Evolutionary conservation across 352 stramenopile genomes (phyloP), one percentile per base, ranked within the genome.

Genomic region (Phytopythium montanum): DNA sequence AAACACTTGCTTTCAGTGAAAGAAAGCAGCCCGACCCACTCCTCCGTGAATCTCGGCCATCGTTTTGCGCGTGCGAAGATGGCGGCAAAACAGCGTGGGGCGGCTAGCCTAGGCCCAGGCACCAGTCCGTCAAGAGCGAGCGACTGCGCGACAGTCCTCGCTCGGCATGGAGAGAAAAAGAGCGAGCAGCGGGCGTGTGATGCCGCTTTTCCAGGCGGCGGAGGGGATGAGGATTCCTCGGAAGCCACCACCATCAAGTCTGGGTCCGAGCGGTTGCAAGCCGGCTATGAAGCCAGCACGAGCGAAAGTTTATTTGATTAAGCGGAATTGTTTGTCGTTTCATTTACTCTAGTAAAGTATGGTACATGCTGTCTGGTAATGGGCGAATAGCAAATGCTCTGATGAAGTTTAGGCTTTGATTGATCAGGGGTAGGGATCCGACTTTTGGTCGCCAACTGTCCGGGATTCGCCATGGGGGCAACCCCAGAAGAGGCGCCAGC

Each of bases 341-440:
- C 10, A 41, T n/a, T n/a, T n/a, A n/a, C n/a, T n/a, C n/a, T n/a
- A n/a, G n/a, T n/a, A n/a, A n/a, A n/a, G n/a, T n/a, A n/a, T n/a
- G n/a, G n/a, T n/a, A n/a, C n/a, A n/a, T n/a, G n/a, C n/a, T n/a
- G n/a, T n/a, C n/a, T n/a, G n/a, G 38, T 44, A 25, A 0, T 48
- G 19, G 41, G 25, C 41, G 41, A 48, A 28, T 28, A 48, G 41
- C 38, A 4, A 3, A 21, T 26, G 5, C 5, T 26, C 18, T 7
- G 18, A 8, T 44, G 14, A 3, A 6, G 38, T 44, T 21, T 23
- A 44, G 34, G 14, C 7, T 3, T 28, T 48, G 21, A 26, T 48
- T 48, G 41, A 26, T 5, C 41, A 48, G 41, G 41, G 41, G 7
- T 48, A 48, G 41, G 41, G 41, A 48, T 48, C 41, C 41, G 41